A percentile compares a stretch with the other conserved stretches of the same genome.
These are phyloP conservation scores for Rhytidhysteron rufulum DNA, from an alignment of 2,329 filamentous ascomycete species.

Conservation along the genomic window DNA sequence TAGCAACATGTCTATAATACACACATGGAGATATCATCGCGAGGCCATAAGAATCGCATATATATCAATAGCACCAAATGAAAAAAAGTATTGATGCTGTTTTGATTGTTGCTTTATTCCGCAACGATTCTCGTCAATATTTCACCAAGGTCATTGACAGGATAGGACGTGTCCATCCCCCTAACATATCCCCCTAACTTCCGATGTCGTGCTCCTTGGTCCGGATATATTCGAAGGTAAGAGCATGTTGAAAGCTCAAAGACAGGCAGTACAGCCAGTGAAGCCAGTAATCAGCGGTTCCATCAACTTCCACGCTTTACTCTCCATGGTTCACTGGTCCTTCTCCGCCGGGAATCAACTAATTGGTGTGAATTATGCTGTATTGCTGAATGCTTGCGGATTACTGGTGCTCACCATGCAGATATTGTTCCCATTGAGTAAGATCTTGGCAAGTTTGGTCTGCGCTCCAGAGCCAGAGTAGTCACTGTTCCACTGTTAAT, in stretches of 20 bases:
- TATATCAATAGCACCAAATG: too few relatives aligned
- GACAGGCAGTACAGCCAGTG: neutral
- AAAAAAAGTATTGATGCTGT: too few relatives aligned
- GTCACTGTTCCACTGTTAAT: constrained; percentile 59
- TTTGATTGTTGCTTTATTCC: too few relatives aligned
- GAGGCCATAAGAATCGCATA: too few relatives aligned
- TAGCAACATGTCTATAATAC: too few relatives aligned
- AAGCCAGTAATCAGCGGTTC: neutral
- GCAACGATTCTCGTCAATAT: too few relatives aligned
- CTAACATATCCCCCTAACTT: neutral
- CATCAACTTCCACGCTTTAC: neutral
- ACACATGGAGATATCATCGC: too few relatives aligned
- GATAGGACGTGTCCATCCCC: neutral
- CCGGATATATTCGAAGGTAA: neutral
- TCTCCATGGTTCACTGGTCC: constrained; percentile 5
- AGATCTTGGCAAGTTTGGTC: constrained; percentile 86
- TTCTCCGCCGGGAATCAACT: constrained; percentile 8
- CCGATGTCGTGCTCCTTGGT: neutral
- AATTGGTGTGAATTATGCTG: neutral
- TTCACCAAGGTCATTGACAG: too few relatives aligned
- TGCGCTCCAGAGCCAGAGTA: constrained; percentile 80
- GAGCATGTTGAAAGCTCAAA: neutral
- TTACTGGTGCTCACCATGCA: constrained; percentile 74
- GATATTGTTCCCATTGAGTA: constrained; percentile 97
- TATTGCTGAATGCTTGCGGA: neutral